A percentile compares a stretch with the other conserved stretches of the same genome.
Evolutionary conservation across 331 rosid genomes (phyloP).

Genomic region (Rosa hybrid): DNA sequence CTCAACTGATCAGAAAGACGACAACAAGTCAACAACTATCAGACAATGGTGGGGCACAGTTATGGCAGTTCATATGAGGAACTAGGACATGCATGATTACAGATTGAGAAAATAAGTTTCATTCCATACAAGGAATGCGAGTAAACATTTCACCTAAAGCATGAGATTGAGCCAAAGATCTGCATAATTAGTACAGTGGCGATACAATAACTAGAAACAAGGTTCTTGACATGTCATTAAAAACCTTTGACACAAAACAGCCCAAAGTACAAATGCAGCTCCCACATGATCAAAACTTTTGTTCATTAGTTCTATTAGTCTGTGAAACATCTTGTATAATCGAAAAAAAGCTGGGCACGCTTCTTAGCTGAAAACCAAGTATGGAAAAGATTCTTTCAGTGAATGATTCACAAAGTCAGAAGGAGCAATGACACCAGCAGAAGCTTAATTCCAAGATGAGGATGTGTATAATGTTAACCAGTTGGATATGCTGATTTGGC

Average conservation of each 20-base stretch:
- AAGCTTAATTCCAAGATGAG: neutral
- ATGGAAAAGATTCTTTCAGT: neutral
- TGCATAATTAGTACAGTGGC: neutral
- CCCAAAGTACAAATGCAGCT: neutral
- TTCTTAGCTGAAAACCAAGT: constrained; percentile 4
- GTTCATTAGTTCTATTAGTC: neutral
- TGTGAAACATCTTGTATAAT: neutral
- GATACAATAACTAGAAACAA: neutral
- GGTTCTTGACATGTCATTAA: neutral
- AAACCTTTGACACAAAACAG: neutral
- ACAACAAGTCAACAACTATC: neutral
- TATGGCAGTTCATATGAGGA: neutral
- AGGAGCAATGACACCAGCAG: neutral
- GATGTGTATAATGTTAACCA: neutral
- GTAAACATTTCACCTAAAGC: neutral
- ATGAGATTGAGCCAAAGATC: neutral
- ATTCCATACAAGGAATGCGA: neutral
- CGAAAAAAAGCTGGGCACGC: neutral
- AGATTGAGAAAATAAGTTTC: neutral
- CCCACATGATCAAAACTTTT: neutral
- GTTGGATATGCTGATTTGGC: neutral
- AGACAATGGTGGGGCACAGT: neutral
- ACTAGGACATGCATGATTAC: neutral
- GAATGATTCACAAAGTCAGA: neutral
- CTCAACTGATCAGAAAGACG: neutral